A percentile compares a stretch with the other conserved stretches of the same genome.
Conservation (phyloP, 2,329 filamentous ascomycete genomes). For the Zasmidium angulare region DNA sequence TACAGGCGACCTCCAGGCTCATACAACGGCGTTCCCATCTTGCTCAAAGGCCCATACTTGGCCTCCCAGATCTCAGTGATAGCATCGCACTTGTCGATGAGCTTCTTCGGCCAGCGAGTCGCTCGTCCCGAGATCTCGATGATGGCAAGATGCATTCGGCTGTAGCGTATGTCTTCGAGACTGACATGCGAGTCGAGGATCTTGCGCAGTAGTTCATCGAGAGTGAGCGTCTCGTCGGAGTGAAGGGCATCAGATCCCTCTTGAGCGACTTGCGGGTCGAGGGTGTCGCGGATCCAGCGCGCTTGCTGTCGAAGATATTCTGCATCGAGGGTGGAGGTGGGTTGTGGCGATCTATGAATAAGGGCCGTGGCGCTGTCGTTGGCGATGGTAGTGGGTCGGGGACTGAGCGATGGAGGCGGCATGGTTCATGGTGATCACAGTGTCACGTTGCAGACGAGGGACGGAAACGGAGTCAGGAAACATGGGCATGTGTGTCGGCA, state of each 20-base stretch:
- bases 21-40: slow-evolving; percentile 42
- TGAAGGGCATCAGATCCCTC: slow-evolving; percentile 45
- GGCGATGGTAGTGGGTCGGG: neutral
- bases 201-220: slow-evolving; percentile 44
- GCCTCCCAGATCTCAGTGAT: slow-evolving; percentile 41
- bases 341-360: neutral
- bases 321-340: slow-evolving; percentile 16
- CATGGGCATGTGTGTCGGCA: too few relatives aligned
- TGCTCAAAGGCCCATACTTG: slow-evolving; percentile 36
- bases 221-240: slow-evolving; percentile 44
- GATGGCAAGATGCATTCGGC: slow-evolving; percentile 49
- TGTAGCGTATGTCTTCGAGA: slow-evolving; percentile 40
- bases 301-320: slow-evolving; percentile 38
- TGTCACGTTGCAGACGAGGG: neutral
- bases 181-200: slow-evolving; percentile 30
- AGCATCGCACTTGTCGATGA: slow-evolving; percentile 47
- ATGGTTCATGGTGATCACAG: too few relatives aligned
- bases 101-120: slow-evolving; percentile 47
- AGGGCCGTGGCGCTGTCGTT: neutral
- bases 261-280: slow-evolving; percentile 47
- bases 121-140: slow-evolving; percentile 44
- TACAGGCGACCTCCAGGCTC: slow-evolving; percentile 45
- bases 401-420: too few relatives aligned
- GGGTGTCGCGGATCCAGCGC: slow-evolving; percentile 49
- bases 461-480: neutral